These are phyloP conservation scores for Phytophthora sp. DNA, from an alignment of 352 stramenopile genomes.

Conservation along the genomic window DNA sequence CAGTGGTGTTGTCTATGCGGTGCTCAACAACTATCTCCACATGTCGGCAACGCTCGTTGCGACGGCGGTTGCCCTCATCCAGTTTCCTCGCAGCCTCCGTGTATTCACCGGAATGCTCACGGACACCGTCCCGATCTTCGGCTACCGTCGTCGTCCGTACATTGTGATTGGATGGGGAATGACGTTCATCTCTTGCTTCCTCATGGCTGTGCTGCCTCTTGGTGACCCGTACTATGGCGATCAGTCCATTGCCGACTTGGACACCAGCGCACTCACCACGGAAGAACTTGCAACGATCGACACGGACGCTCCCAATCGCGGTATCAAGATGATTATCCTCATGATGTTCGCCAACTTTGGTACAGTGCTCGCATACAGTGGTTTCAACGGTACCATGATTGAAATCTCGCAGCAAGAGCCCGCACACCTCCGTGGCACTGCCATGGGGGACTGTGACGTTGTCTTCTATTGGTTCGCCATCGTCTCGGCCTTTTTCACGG, in stretches of 20 bases:
- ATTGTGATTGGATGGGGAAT: slow-evolving; percentile 73
- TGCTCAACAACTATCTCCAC: slow-evolving; percentile 71
- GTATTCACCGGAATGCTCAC: slow-evolving; percentile 77
- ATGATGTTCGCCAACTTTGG: slow-evolving; percentile 81
- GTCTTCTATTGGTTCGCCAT: slow-evolving; percentile 47
- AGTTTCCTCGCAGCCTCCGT: slow-evolving; percentile 56
- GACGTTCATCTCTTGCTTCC: slow-evolving; percentile 42
- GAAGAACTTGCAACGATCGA: slow-evolving; percentile 52
- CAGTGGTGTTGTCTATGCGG: slow-evolving; percentile 56
- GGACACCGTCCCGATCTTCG: slow-evolving; percentile 80
- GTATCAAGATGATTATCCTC: slow-evolving; percentile 63
- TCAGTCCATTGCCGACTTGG: slow-evolving; percentile 37
- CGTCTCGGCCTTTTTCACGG: slow-evolving; percentile 52
- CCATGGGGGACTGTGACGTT: slow-evolving; percentile 44
- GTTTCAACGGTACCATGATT: slow-evolving; percentile 68
- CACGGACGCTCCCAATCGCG: slow-evolving; percentile 45
- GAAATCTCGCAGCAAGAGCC: slow-evolving; percentile 68
- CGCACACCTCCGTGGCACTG: slow-evolving; percentile 41
- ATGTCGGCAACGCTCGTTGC: slow-evolving; percentile 59
- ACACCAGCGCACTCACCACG: slow-evolving; percentile 32
- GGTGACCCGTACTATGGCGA: slow-evolving; percentile 58
- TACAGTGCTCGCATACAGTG: slow-evolving; percentile 78
- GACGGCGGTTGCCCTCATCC: slow-evolving; percentile 56
- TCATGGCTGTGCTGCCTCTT: slow-evolving; percentile 57
- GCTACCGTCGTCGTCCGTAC: slow-evolving; percentile 84